Evolutionary conservation across 2,329 filamentous ascomycete genomes (phyloP).

Genomic region (Monosporascus ibericus): DNA sequence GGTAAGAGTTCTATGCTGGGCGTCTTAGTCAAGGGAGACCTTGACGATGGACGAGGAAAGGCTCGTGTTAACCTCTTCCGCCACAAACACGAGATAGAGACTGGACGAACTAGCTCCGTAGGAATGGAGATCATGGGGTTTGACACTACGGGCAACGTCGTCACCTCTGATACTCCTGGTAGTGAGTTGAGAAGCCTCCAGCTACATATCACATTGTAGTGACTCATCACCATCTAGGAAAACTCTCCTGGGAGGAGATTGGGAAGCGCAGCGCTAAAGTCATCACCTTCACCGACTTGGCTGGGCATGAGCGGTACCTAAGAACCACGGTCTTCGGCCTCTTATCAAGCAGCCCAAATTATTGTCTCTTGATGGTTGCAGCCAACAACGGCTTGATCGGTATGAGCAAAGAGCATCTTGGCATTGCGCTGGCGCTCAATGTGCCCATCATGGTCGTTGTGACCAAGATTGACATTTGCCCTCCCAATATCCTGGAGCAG

Average conservation of each 20-base stretch:
- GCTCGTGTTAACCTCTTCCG: slow-evolving; percentile 93
- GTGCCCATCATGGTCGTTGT: slow-evolving; percentile 97
- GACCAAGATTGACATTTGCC: slow-evolving; percentile 98
- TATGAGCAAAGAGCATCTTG: slow-evolving; percentile 97
- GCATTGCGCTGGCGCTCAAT: slow-evolving; percentile 88
- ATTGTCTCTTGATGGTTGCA: slow-evolving; percentile 96
- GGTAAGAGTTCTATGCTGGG: slow-evolving; percentile 96
- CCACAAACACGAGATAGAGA: slow-evolving; percentile 97
- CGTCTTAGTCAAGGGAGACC: slow-evolving; percentile 87
- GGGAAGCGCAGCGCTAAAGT: slow-evolving; percentile 93
- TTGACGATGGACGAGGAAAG: slow-evolving; percentile 91
- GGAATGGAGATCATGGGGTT: slow-evolving; percentile 99
- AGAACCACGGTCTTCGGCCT: slow-evolving; percentile 95
- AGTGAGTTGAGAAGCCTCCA: slow-evolving; percentile 44
- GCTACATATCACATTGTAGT: not conserved
- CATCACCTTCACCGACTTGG: slow-evolving; percentile 91
- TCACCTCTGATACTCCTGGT: slow-evolving; percentile 75
- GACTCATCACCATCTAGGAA: slow-evolving; percentile 31
- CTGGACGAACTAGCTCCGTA: slow-evolving; percentile 88
- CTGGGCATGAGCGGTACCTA: slow-evolving; percentile 91
- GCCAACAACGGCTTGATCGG: slow-evolving; percentile 96
- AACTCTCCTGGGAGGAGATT: slow-evolving; percentile 94
- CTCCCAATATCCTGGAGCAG: slow-evolving; percentile 88
- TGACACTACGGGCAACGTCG: slow-evolving; percentile 76
- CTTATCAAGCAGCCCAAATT: slow-evolving; percentile 90